Conservation (phyloP, 73 alveolate species). For the Breviolum minutum region DNA sequence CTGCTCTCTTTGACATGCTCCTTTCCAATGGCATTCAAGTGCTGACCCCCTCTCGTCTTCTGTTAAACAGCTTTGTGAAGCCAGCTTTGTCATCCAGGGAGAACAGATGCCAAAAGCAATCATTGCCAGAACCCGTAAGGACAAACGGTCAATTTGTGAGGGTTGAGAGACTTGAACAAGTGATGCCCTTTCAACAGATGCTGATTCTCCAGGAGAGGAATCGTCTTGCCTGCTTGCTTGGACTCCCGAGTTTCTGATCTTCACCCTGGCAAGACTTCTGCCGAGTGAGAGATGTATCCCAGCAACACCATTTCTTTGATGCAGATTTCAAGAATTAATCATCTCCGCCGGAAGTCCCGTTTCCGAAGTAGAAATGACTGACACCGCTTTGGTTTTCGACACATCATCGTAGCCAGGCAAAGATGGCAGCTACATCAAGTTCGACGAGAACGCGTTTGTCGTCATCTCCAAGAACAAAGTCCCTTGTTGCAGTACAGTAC, state of each 20-base stretch:
- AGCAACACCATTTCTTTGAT: too few relatives aligned
- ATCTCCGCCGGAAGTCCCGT: too few relatives aligned
- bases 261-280: neutral
- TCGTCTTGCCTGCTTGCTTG: conserved; percentile 1
- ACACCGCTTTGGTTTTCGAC: neutral
- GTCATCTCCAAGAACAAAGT: conserved; percentile 76
- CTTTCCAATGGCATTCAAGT: too few relatives aligned
- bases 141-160: neutral
- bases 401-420: conserved; percentile 44
- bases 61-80: neutral
- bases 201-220: neutral
- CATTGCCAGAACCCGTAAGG: conserved; percentile 94
- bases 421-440: conserved; percentile 95
- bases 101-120: conserved; percentile 93
- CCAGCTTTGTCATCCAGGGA: neutral
- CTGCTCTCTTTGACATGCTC: too few relatives aligned
- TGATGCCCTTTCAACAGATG: too few relatives aligned
- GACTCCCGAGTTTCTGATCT: neutral
- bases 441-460: conserved; percentile 92
- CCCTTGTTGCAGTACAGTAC: neutral
- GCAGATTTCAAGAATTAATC: too few relatives aligned
- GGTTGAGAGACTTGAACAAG: neutral
- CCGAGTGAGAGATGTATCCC: neutral
- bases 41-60: too few relatives aligned
- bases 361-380: too few relatives aligned